A percentile compares a stretch with the other conserved stretches of the same genome.
These are phyloP conservation scores for Penicillium sp. DNA, from an alignment of 2,329 filamentous ascomycete species.

Conservation along the genomic window DNA sequence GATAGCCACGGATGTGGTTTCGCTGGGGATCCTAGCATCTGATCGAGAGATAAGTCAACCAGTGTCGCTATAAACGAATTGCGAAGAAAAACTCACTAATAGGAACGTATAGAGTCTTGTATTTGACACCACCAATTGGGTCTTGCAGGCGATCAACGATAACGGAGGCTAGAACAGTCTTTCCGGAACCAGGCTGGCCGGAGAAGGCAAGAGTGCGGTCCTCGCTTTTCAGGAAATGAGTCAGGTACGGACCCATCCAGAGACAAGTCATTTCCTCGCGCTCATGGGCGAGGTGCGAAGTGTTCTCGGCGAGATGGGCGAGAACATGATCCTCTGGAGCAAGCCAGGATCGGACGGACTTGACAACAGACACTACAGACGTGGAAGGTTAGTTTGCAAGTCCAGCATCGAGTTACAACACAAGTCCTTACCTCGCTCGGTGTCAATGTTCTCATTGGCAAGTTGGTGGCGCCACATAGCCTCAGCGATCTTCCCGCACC, in stretches of 20 bases:
- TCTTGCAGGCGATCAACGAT: constrained; percentile 39
- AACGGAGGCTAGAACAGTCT: constrained; percentile 37
- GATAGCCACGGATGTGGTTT: constrained; percentile 29
- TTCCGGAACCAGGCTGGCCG: constrained; percentile 37
- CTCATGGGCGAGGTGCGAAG: constrained; percentile 37
- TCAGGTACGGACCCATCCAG: constrained; percentile 48
- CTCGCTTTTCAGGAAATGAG: constrained; percentile 45
- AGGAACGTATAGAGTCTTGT: constrained; percentile 34
- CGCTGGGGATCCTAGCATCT: constrained; percentile 31
- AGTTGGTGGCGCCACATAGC: constrained; percentile 41
- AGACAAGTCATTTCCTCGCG: constrained; percentile 50
- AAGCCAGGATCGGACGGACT: constrained; percentile 37
- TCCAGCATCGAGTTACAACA: background rate
- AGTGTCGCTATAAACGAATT: background rate
- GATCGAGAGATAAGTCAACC: background rate
- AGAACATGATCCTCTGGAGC: constrained; percentile 45
- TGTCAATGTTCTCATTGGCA: constrained; percentile 27
- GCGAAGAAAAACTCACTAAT: constrained; percentile 26
- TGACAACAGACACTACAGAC: constrained; percentile 26
- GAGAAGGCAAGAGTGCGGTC: constrained; percentile 44
- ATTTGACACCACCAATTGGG: constrained; percentile 32
- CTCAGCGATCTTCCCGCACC: constrained; percentile 34
- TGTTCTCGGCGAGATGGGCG: constrained; percentile 41
- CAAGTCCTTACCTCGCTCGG: constrained; percentile 24
- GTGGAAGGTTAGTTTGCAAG: background rate